A percentile compares a stretch with the other conserved stretches of the same genome.
These are phyloP conservation scores for Thelonectria rubi DNA, from an alignment of 2,329 filamentous ascomycete genomes.

Conservation along the genomic window DNA sequence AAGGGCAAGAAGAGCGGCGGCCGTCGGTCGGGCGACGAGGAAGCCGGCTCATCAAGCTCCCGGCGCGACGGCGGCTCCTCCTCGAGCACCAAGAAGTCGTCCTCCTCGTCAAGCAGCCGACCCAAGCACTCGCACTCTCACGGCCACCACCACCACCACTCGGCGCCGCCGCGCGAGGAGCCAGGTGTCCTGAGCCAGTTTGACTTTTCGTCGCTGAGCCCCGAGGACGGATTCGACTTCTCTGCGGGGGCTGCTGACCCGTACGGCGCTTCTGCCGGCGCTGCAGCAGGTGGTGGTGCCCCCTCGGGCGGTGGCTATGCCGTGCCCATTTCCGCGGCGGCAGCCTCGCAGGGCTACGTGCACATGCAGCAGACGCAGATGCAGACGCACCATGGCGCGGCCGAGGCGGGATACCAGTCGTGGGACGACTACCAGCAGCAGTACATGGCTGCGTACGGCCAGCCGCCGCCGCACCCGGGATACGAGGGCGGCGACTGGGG, in stretches of 20 bases:
- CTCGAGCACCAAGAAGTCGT: conserved; percentile 34
- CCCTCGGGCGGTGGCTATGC: conserved; percentile 34
- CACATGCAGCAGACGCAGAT: conserved; percentile 14
- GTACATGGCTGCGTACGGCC: conserved; percentile 33
- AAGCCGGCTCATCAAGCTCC: conserved; percentile 30
- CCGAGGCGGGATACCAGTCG: conserved; percentile 27
- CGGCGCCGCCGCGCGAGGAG: conserved; percentile 34
- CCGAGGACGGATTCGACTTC: conserved; percentile 46
- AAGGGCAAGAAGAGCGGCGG: conserved; percentile 41
- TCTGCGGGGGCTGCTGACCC: conserved; percentile 33
- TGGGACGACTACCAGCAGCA: conserved; percentile 36
- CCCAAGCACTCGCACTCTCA: conserved; percentile 7
- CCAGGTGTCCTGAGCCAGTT: conserved; percentile 39
- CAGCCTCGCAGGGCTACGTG: conserved; percentile 29
- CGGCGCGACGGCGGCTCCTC: conserved; percentile 30
- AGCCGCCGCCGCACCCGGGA: conserved; percentile 22
- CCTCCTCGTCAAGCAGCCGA: conserved; percentile 25
- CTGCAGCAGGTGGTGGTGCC: too few species aligned
- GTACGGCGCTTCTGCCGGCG: not conserved
- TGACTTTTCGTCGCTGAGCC: conserved; percentile 43
- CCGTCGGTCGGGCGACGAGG: conserved; percentile 33
- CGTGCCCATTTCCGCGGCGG: conserved; percentile 30
- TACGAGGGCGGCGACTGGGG: conserved; percentile 31
- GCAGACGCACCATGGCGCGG: conserved; percentile 15
- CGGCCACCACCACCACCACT: conserved; percentile 24